A percentile compares a stretch with the other conserved stretches of the same genome.
Conservation (phyloP, 176 grass and related monocot genomes). For the Bromus sterilis region DNA sequence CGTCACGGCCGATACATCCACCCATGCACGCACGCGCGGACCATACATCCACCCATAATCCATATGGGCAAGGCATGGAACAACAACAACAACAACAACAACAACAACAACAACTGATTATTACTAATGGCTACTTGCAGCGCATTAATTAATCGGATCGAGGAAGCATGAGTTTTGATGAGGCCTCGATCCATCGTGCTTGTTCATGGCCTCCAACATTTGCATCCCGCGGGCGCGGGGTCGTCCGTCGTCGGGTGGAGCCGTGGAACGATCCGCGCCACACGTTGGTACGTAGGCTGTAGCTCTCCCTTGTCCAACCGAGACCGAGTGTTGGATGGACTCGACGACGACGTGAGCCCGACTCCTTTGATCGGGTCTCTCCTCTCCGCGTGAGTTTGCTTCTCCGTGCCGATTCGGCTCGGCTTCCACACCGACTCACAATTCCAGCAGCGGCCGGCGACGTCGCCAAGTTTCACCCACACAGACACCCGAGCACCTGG, state of each 20-base stretch:
- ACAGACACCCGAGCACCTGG: background rate
- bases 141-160: no score
- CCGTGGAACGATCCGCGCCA: background rate
- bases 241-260: no score
- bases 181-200: background rate
- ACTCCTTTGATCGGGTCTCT: slow-evolving; percentile 4
- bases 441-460: background rate
- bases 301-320: background rate
- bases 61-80: background rate
- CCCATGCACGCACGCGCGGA: background rate
- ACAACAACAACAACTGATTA: no score
- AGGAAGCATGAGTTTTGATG: no score
- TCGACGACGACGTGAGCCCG: background rate
- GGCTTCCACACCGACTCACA: background rate
- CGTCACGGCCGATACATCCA: background rate
- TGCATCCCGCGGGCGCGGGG: no score
- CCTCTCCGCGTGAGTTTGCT: no score
- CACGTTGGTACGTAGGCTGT: no score
- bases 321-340: background rate
- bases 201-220: background rate
- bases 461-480: background rate
- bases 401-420: no score
- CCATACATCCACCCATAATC: background rate
- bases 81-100: no score
- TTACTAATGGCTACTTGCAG: no score